These are phyloP conservation scores for Metschnikowia peoriensis DNA, from an alignment of 805 yeast species.

Conservation along the genomic window DNA sequence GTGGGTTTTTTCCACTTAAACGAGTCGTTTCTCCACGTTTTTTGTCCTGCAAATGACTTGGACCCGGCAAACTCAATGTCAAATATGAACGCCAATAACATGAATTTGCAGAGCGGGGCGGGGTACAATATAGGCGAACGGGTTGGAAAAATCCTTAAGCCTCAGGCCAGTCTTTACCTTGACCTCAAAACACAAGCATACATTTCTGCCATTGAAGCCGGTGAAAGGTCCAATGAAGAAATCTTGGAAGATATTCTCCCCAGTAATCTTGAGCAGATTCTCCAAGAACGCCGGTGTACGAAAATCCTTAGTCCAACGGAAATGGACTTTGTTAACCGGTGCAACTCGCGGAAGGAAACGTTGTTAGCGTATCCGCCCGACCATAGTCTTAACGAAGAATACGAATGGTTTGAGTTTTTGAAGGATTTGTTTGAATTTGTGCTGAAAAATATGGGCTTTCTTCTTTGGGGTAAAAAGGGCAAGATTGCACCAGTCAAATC, in stretches of 20 bases:
- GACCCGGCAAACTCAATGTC: constrained; percentile 47
- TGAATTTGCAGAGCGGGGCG: constrained; percentile 34
- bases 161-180: constrained; percentile 74
- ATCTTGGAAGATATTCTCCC: constrained; percentile 79
- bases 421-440: constrained; percentile 78
- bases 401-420: constrained; percentile 83
- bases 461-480: constrained; percentile 65
- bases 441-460: constrained; percentile 66
- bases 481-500: constrained; percentile 13
- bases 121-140: constrained; percentile 37
- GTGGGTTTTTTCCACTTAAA: constrained; percentile 86
- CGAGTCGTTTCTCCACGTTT: constrained; percentile 79
- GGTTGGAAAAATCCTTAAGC: constrained; percentile 64
- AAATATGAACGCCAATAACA: constrained; percentile 30
- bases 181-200: constrained; percentile 95
- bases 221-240: constrained; percentile 59
- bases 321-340: constrained; percentile 70
- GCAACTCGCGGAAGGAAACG: constrained; percentile 66
- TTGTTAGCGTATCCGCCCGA: constrained; percentile 48
- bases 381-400: constrained; percentile 60
- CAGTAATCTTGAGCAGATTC: constrained; percentile 50
- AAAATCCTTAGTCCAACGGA: constrained; percentile 68
- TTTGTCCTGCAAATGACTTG: constrained; percentile 70
- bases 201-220: constrained; percentile 77
- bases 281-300: constrained; percentile 37